phyloP scores from a whole-genome alignment of 768 basidiomycete genomes.

The Pleurotus giganteus region DNA sequence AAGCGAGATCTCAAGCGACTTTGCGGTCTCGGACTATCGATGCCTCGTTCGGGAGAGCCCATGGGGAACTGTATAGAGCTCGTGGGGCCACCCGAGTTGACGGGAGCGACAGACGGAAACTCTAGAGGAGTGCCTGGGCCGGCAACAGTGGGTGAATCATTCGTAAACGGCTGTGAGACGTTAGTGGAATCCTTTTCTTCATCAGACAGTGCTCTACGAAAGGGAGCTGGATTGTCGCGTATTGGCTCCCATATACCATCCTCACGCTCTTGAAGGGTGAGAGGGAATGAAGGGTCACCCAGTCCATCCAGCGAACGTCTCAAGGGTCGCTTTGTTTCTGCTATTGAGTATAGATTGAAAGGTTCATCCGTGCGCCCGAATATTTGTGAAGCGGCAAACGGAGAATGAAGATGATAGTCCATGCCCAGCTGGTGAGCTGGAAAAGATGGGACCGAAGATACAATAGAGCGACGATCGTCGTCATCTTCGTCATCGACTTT shows the following conservation, averaged over 20 bases:
- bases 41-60: conserved; percentile 69
- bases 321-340: conserved; percentile 61
- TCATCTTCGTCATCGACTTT: conserved; percentile 89
- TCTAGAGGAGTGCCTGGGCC: conserved; percentile 55
- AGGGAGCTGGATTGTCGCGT: conserved; percentile 65
- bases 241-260: conserved; percentile 46
- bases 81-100: conserved; percentile 46
- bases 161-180: conserved; percentile 37
- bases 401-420: conserved; percentile 68
- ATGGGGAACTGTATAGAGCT: conserved; percentile 83
- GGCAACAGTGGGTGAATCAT: conserved; percentile 38
- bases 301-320: conserved; percentile 54
- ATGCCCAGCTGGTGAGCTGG: conserved; percentile 74
- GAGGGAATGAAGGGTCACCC: conserved; percentile 47
- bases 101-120: conserved; percentile 54
- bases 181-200: conserved; percentile 66
- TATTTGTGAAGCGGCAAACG: conserved; percentile 83
- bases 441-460: conserved; percentile 69
- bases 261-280: conserved; percentile 41
- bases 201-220: conserved; percentile 70
- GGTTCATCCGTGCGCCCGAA: conserved; percentile 78
- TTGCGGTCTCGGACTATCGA: conserved; percentile 54
- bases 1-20: conserved; percentile 58
- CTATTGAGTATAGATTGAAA: conserved; percentile 80
- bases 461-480: conserved; percentile 80